Base-by-base conservation (phyloP, 208 protist genomes). In the Wallacemonas sp. region DNA sequence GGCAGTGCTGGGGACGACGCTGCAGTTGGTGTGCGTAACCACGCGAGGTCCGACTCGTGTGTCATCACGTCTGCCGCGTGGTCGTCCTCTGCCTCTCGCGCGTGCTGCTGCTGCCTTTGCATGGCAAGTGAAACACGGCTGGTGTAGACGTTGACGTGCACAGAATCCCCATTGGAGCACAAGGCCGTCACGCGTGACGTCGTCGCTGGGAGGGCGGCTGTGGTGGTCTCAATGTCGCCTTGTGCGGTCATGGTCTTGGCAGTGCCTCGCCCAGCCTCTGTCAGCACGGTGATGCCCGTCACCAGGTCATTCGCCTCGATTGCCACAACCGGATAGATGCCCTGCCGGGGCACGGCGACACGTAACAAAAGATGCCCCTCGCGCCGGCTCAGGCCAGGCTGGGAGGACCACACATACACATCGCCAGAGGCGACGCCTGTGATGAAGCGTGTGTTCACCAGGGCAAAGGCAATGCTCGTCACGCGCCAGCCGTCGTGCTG, bases 351-450 rank as follows among this genome's bases (percentile, higher is more conserved):
- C 24, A 86, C 80, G 34, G 60, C 69, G 45, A 93, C 44, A 28
- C 77, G 76, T 42, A 72, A 69, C 22, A 94, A 67, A 28, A 94
- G 65, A 17, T 69, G 75, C 6, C 88, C 88, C 36, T 83, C 75
- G 11, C 81, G 69, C 2, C 63, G 72, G 62, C 86, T 81, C 11
- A 91, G 24, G 5, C 82, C 88, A 0, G 88, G 88, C n/a, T 70
- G 38, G 1, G 84, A 60, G 19, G 79, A 66, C 85, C 88, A 94
- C 21, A 94, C 80, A 67, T 85, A 94, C 11, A 91, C 64, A 15
- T 78, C 65, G 0, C 88, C 88, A 3, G 68, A 75, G 17, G 70
- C 82, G 3, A 84, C 79, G 14, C 88, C 88, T 11, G 79, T 80
- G 2, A 94, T 39, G 45, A 94, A 83, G 17, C 78, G 77, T 0